Base-by-base conservation (phyloP, 441 rosid genomes). In the Bocquillonia castaneifolia region DNA sequence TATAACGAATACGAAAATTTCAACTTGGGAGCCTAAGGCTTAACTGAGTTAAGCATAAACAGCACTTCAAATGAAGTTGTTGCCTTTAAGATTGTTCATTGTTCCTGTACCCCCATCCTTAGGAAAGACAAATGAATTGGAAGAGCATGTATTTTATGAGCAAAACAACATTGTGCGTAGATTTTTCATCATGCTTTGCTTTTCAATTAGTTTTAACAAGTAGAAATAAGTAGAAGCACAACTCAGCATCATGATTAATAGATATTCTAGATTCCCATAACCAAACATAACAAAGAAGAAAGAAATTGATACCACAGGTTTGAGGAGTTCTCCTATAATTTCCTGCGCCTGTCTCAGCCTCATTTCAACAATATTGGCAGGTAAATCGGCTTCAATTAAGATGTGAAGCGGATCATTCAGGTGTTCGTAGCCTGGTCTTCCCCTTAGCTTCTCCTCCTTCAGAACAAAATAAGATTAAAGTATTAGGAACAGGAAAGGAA, bases 401-500 rank as follows among this genome's bases (percentile, higher is more conserved):
- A 93, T 89, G 85, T 93, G 96, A 47, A 91, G 92, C 52, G 95
- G 96, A 71, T 93, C 97, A 70, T 85, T 91, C 75, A 93, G 86
- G 80, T 93, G 97, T 85, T 91, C 97, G 74, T 91, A 91, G 66
- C 96, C 95, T 12, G 95, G 97, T 76, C 93, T 86, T 69, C 99
- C 97, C 81, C 86, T 86, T 63, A 89, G 82, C 77, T 88, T 89
- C 71, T 93, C 97, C 78, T 91, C 99, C 99, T 93, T 80, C 48
- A 68, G 5, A 10, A 76, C 66, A 54, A 22, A 60, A 76, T 66
- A 64, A 42, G 57, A 59, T 36, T 57, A 17, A 69, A 67, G 71
- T 54, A 66, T 60, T 67, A 55, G 80, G 61, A 65, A 72, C 23
- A 66, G 26, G 61, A 50, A 53, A 56, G n/a, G 39, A 58, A 37